These are phyloP conservation scores for Remersonia thermophila DNA, from an alignment of 2,329 filamentous ascomycete species.

Conservation along the genomic window DNA sequence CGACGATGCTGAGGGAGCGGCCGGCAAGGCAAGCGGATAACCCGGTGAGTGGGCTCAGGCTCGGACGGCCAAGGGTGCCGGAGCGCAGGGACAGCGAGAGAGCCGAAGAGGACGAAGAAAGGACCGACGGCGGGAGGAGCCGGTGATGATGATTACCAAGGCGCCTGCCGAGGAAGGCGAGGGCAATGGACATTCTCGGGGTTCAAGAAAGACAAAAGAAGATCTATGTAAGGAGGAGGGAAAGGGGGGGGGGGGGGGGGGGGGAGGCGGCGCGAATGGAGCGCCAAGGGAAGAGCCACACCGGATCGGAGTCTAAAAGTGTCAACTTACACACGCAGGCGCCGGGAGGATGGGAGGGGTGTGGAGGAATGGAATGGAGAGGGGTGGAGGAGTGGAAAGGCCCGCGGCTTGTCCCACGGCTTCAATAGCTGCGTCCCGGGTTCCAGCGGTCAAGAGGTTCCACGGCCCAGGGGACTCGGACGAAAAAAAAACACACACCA, in stretches of 20 bases:
- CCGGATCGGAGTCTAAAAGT: slow-evolving; percentile 9
- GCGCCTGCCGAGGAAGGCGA: slow-evolving; percentile 14
- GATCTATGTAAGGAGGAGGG: too few species aligned
- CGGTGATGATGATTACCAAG: slow-evolving; percentile 11
- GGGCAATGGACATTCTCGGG: slow-evolving; percentile 14
- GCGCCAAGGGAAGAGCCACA: slow-evolving; percentile 6
- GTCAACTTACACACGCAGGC: not conserved
- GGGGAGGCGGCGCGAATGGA: slow-evolving; percentile 8
- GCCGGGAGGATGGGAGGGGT: slow-evolving; percentile 3
- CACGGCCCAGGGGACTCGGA: too few species aligned
- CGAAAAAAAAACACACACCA: slow-evolving; percentile 3
- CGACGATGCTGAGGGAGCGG: not conserved
- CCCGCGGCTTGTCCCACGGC: too few species aligned
- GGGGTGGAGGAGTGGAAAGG: too few species aligned
- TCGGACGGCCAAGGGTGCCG: too few species aligned
- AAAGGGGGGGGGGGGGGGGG: too few species aligned
- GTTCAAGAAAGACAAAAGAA: not conserved
- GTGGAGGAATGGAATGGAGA: not conserved
- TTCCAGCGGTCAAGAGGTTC: slow-evolving; percentile 1
- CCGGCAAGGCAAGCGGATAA: too few species aligned
- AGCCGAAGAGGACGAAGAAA: not conserved
- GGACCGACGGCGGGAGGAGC: slow-evolving; percentile 8
- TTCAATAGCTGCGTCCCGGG: too few species aligned
- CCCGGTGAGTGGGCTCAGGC: too few species aligned
- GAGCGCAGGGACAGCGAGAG: too few species aligned